Evolutionary conservation across 2,329 filamentous ascomycete species (phyloP).

Genomic region (Xylariaceae sp.): DNA sequence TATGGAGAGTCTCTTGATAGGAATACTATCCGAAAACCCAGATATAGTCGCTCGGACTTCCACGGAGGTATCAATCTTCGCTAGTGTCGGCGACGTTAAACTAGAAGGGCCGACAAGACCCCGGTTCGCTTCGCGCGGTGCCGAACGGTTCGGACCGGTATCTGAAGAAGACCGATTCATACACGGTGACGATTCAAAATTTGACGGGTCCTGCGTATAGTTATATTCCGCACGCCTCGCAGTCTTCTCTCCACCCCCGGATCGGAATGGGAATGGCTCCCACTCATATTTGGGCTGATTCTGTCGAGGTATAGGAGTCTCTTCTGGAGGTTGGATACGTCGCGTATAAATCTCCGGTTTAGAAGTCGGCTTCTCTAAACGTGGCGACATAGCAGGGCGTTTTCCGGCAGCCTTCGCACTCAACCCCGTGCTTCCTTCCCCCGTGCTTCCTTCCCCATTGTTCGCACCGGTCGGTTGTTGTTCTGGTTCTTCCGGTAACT

Average conservation of each 20-base stretch:
- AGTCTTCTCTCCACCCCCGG: constrained; percentile 2
- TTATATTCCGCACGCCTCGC: background rate
- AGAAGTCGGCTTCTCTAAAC: constrained; percentile 13
- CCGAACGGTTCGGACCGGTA: constrained; percentile 18
- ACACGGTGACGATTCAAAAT: constrained; percentile 18
- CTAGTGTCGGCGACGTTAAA: constrained; percentile 32
- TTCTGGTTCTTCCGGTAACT: constrained; percentile 29
- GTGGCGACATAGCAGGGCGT: constrained; percentile 32
- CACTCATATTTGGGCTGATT: background rate
- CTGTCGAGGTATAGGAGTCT: background rate
- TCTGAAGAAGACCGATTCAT: constrained; percentile 32
- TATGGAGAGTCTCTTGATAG: background rate
- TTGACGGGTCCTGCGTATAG: constrained; percentile 18
- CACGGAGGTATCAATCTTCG: constrained; percentile 35
- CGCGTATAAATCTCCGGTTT: constrained; percentile 8
- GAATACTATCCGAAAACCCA: constrained; percentile 33
- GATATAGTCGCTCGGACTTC: constrained; percentile 41
- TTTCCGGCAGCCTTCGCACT: constrained; percentile 48
- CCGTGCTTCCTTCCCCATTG: constrained; percentile 14
- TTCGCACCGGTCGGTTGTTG: constrained; percentile 4
- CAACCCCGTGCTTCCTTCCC: constrained; percentile 18
- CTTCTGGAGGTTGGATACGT: constrained; percentile 4
- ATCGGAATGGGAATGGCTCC: constrained; percentile 2
- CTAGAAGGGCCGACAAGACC: constrained; percentile 28
- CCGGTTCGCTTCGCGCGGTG: constrained; percentile 25